phyloP scores from a whole-genome alignment of 2,329 filamentous ascomycete species.

The Cladophialophora bantiana region DNA sequence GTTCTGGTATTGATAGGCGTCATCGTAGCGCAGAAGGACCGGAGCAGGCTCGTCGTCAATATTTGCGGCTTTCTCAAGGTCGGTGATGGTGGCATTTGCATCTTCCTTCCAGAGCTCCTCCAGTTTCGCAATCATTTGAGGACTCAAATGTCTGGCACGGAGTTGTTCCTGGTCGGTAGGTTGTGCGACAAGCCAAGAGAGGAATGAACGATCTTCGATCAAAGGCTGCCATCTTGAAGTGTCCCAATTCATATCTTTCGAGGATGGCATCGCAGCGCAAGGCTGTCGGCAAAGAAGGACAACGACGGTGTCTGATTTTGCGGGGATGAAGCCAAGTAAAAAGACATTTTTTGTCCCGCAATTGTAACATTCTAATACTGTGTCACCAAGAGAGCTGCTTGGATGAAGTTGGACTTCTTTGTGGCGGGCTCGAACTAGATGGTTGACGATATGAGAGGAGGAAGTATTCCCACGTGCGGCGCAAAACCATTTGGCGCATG shows the following conservation, averaged over 20 bases:
- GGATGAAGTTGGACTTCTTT: conserved; percentile 99
- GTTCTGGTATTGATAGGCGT: conserved; percentile 98
- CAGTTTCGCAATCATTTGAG: conserved; percentile 92
- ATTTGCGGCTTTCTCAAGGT: conserved; percentile 87
- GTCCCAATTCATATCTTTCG: conserved; percentile 99
- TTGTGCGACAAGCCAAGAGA: conserved; percentile 88
- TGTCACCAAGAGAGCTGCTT: conserved; percentile 90
- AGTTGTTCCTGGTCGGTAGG: conserved; percentile 96
- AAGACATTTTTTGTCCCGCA: conserved; percentile 99
- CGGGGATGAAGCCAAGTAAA: conserved; percentile 94
- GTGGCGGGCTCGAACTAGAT: conserved; percentile 93
- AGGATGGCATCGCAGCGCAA: conserved; percentile 91
- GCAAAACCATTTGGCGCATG: conserved; percentile 99
- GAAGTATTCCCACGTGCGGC: conserved; percentile 95
- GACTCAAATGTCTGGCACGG: conserved; percentile 88
- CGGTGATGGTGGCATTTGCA: conserved; percentile 81
- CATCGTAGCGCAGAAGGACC: conserved; percentile 91
- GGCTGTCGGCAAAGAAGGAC: conserved; percentile 96
- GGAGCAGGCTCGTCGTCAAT: conserved; percentile 95
- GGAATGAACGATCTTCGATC: conserved; percentile 94
- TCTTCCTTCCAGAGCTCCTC: conserved; percentile 99
- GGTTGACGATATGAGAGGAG: conserved; percentile 97
- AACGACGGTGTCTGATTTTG: conserved; percentile 97
- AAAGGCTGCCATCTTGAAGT: conserved; percentile 96
- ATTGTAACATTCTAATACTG: conserved; percentile 97